Percentiles rank a stretch among this genome's conserved stretches.
Conservation (phyloP, 495 filamentous ascomycete species). For the Penicillium ochrochloron region DNA sequence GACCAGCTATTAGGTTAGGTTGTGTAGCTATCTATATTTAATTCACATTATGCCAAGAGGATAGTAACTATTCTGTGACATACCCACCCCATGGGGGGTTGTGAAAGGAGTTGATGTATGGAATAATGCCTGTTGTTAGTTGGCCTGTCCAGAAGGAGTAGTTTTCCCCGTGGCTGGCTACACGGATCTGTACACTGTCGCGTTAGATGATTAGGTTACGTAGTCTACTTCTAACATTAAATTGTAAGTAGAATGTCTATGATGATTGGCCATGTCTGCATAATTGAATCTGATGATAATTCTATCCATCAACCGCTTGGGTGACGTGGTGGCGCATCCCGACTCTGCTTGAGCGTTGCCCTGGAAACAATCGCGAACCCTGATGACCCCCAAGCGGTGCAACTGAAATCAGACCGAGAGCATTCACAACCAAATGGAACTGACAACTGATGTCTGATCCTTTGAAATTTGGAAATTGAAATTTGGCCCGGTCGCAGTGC, state of each 20-base stretch:
- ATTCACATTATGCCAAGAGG: too few relatives aligned
- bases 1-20: too few relatives aligned
- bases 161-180: not conserved
- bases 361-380: slow-evolving; percentile 4
- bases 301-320: too few relatives aligned
- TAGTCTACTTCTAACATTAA: not conserved
- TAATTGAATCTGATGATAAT: too few relatives aligned
- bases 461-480: not conserved
- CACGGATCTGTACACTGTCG: not conserved
- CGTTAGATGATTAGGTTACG: not conserved
- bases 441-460: not conserved
- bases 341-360: not conserved
- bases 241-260: too few relatives aligned
- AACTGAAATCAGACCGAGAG: not conserved
- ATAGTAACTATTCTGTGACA: too few relatives aligned
- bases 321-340: not conserved
- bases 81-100: too few relatives aligned
- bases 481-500: not conserved
- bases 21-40: too few relatives aligned
- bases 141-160: not conserved
- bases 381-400: not conserved
- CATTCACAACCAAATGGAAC: not conserved
- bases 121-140: too few relatives aligned
- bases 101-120: too few relatives aligned
- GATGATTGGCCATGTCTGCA: too few relatives aligned